A percentile compares a stretch with the other conserved stretches of the same genome.
These are phyloP conservation scores for Backusella psychrophila DNA, from an alignment of 192 early-diverging fungal genomes.

Conservation along the genomic window DNA sequence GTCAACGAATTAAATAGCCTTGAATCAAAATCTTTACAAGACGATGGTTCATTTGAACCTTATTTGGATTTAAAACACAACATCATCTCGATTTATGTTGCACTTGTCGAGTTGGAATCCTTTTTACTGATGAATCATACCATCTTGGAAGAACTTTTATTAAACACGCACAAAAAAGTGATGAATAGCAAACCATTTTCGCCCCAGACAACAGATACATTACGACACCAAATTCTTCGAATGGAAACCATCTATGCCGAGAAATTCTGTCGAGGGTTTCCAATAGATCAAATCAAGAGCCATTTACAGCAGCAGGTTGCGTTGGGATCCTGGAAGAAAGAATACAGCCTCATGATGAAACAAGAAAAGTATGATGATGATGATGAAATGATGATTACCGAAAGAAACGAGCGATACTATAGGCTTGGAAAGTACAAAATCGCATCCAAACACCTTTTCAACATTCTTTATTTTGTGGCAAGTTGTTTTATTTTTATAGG, in stretches of 20 bases:
- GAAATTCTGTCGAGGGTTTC: background rate
- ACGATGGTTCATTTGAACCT: background rate
- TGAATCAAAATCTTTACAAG: background rate
- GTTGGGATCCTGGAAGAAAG: background rate
- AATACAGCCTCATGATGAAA: background rate
- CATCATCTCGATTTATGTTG: background rate
- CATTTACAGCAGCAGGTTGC: background rate
- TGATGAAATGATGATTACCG: background rate
- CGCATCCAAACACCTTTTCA: background rate
- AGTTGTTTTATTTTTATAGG: background rate
- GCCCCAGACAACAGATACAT: background rate
- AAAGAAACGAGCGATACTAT: background rate
- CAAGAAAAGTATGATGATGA: background rate
- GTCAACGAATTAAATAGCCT: background rate
- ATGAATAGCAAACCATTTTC: background rate
- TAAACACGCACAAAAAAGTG: background rate
- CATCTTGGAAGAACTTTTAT: background rate
- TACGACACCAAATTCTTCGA: background rate
- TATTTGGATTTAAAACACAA: background rate
- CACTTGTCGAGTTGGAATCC: background rate
- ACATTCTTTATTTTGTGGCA: background rate
- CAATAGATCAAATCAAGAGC: background rate
- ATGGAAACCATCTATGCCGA: background rate
- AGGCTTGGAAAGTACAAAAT: background rate
- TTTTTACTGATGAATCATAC: background rate